A percentile compares a stretch with the other conserved stretches of the same genome.
phyloP scores from a whole-genome alignment of 441 rosid genomes.

The Melastoma candidum region DNA sequence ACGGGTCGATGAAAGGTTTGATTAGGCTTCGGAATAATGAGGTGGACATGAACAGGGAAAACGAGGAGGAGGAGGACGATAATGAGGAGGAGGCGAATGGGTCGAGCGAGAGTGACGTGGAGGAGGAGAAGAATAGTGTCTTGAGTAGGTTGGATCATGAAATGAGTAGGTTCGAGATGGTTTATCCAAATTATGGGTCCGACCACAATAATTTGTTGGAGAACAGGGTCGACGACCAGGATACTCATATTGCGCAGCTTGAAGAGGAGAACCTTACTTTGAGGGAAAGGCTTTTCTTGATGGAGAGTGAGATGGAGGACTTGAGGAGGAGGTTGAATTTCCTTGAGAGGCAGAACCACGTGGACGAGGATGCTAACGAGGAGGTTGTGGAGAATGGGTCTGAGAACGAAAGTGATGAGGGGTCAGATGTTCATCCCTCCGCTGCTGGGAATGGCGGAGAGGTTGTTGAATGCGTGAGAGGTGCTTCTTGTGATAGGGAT shows the following conservation, averaged over 20 bases:
- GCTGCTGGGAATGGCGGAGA: conserved; percentile 24
- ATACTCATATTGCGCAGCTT: conserved; percentile 75
- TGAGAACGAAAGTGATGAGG: conserved; percentile 58
- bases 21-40: conserved; percentile 73
- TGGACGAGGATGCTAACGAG: conserved; percentile 59
- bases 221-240: conserved; percentile 94
- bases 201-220: conserved; percentile 70
- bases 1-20: conserved; percentile 96
- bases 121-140: conserved; percentile 80
- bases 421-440: conserved; percentile 39
- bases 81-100: conserved; percentile 55
- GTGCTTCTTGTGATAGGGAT: conserved; percentile 9
- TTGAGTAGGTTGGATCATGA: conserved; percentile 95
- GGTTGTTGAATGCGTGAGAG: conserved; percentile 14
- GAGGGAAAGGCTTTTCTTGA: conserved; percentile 81
- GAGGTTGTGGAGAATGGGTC: conserved; percentile 73
- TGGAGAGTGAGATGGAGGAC: conserved; percentile 85
- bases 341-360: conserved; percentile 55
- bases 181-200: conserved; percentile 55
- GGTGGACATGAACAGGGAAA: conserved; percentile 29
- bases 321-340: conserved; percentile 79
- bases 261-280: conserved; percentile 90
- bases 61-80: conserved; percentile 71
- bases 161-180: conserved; percentile 94
- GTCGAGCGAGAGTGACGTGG: conserved; percentile 94